Evolutionary conservation across 2,329 filamentous ascomycete species (phyloP).

Genomic region (Endothia cerciana): DNA sequence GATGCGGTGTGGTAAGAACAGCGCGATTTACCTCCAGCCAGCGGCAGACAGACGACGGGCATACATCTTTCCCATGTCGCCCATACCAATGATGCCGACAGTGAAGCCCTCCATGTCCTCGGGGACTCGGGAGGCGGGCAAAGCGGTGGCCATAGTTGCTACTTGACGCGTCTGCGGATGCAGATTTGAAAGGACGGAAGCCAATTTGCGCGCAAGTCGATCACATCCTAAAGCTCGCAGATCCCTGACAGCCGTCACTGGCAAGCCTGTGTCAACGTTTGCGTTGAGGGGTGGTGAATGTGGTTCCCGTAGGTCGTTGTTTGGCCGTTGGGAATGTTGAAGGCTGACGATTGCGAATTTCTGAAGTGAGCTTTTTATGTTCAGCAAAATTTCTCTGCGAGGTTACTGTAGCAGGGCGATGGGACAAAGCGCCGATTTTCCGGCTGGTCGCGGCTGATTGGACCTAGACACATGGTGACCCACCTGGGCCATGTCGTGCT

Average conservation of each 20-base stretch:
- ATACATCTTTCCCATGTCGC: slow-evolving; percentile 99
- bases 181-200: slow-evolving; percentile 23
- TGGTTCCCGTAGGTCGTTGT: background rate
- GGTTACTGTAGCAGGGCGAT: slow-evolving; percentile 11
- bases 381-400: slow-evolving; percentile 19
- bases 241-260: slow-evolving; percentile 11
- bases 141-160: slow-evolving; percentile 18
- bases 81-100: slow-evolving; percentile 97
- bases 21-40: slow-evolving; percentile 84
- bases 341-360: background rate
- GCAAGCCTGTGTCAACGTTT: background rate
- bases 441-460: slow-evolving; percentile 8
- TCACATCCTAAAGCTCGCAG: slow-evolving; percentile 28
- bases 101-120: slow-evolving; percentile 68
- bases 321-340: background rate
- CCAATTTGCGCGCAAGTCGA: slow-evolving; percentile 31
- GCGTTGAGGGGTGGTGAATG: background rate
- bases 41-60: slow-evolving; percentile 84
- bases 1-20: slow-evolving; percentile 27
- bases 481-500: background rate
- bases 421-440: slow-evolving; percentile 21
- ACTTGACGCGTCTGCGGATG: slow-evolving; percentile 18
- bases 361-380: slow-evolving; percentile 1
- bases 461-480: background rate
- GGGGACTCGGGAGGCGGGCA: slow-evolving; percentile 36